These are phyloP conservation scores for Cladophialophora bantiana DNA, from an alignment of 2,329 filamentous ascomycete genomes.

Conservation along the genomic window DNA sequence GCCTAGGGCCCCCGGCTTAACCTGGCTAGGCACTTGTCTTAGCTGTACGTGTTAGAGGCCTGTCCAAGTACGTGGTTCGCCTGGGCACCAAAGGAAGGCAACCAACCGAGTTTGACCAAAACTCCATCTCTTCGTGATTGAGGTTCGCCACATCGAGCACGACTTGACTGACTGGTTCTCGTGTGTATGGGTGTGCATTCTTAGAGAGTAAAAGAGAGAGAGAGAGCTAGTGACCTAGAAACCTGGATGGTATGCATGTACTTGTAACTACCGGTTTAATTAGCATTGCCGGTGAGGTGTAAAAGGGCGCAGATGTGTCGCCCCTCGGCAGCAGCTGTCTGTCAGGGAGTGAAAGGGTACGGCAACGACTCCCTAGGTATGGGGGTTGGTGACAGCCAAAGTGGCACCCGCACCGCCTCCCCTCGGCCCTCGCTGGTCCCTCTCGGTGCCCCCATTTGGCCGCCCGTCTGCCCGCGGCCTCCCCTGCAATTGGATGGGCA, in stretches of 20 bases:
- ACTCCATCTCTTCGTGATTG: not conserved
- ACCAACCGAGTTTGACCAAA: constrained; percentile 1
- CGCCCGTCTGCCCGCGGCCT: not conserved
- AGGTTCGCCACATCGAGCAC: not conserved
- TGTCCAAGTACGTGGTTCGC: not conserved
- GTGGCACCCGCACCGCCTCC: constrained; percentile 19
- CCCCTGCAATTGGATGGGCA: too few relatives aligned
- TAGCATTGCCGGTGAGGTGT: too few relatives aligned
- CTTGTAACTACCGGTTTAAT: too few relatives aligned
- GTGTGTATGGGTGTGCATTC: not conserved
- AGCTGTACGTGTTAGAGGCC: not conserved
- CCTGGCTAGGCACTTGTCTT: not conserved
- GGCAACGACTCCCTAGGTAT: not conserved
- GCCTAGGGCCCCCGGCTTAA: too few relatives aligned
- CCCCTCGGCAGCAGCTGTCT: not conserved
- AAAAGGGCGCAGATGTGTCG: not conserved
- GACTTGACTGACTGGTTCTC: not conserved
- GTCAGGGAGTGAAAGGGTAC: not conserved
- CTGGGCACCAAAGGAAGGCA: not conserved
- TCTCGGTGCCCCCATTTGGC: not conserved
- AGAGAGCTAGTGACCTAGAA: too few relatives aligned
- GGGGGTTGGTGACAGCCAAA: constrained; percentile 17
- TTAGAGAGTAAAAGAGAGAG: too few relatives aligned
- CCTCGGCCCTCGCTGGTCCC: not conserved
- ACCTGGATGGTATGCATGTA: too few relatives aligned